Conservation (phyloP, 805 yeast genomes). For the Starmerella sirachaensis region DNA sequence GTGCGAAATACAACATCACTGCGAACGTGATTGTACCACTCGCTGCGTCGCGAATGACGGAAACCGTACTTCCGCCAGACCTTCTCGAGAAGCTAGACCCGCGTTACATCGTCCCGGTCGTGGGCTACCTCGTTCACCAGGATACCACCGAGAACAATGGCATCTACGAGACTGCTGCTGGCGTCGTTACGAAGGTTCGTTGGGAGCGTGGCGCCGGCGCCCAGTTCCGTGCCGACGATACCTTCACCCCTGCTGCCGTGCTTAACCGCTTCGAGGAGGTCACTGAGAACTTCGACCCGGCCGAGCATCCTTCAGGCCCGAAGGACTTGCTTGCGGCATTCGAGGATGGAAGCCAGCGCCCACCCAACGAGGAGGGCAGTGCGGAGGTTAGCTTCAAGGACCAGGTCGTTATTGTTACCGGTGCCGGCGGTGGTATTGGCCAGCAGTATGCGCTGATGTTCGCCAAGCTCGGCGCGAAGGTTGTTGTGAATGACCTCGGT, state of each 20-base stretch:
- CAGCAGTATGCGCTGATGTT: slow-evolving; percentile 74
- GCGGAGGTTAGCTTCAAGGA: slow-evolving; percentile 50
- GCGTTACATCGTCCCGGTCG: slow-evolving; percentile 85
- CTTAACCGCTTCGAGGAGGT: slow-evolving; percentile 54
- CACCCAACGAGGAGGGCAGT: slow-evolving; percentile 52
- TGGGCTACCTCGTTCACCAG: slow-evolving; percentile 65
- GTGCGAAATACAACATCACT: slow-evolving; percentile 66
- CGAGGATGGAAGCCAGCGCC: slow-evolving; percentile 38
- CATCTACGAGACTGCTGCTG: slow-evolving; percentile 88
- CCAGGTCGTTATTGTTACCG: slow-evolving; percentile 84
- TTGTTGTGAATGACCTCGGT: slow-evolving; percentile 79
- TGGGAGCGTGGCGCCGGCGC: slow-evolving; percentile 92
- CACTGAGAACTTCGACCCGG: slow-evolving; percentile 39
- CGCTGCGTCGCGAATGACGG: slow-evolving; percentile 95
- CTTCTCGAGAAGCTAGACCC: slow-evolving; percentile 70
- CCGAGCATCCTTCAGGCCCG: slow-evolving; percentile 58
- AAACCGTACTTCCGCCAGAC: slow-evolving; percentile 74
- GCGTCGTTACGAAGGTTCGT: slow-evolving; percentile 78
- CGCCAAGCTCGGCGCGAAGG: slow-evolving; percentile 88
- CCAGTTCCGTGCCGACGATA: slow-evolving; percentile 61
- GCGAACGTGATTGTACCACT: slow-evolving; percentile 87
- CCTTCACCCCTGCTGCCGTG: slow-evolving; percentile 77
- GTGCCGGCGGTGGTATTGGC: slow-evolving; percentile 93
- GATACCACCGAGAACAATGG: slow-evolving; percentile 52
- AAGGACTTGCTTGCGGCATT: slow-evolving; percentile 58